Evolutionary conservation across 768 basidiomycete genomes (phyloP).

Genomic region (Lyophyllum atratum): DNA sequence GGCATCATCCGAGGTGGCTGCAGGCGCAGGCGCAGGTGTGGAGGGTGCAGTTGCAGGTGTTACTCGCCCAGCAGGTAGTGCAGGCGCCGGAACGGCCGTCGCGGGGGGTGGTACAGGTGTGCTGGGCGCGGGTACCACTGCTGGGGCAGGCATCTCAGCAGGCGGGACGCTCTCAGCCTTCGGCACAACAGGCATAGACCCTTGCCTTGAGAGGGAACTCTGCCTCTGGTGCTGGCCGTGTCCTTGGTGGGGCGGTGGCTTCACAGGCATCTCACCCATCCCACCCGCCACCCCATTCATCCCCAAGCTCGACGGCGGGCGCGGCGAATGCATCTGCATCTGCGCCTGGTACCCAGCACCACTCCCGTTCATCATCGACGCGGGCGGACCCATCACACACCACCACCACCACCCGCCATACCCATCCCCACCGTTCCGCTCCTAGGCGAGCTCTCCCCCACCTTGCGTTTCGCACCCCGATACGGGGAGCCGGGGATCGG

Average conservation of each 20-base stretch:
- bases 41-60: background rate
- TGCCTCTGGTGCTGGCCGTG: conserved; percentile 10
- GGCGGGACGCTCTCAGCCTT: background rate
- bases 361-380: conserved; percentile 5
- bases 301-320: conserved; percentile 8
- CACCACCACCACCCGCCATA: background rate
- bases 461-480: conserved; percentile 32
- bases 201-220: conserved; percentile 3
- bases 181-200: background rate
- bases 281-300: conserved; percentile 11
- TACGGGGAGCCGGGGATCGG: conserved; percentile 27
- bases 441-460: conserved; percentile 24
- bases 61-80: background rate
- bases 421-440: conserved; percentile 8
- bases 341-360: too few species aligned
- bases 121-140: conserved; percentile 10
- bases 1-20: conserved; percentile 19
- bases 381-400: conserved; percentile 24
- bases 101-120: background rate
- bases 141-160: background rate
- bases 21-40: background rate
- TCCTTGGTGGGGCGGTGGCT: background rate
- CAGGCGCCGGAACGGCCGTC: conserved; percentile 4
- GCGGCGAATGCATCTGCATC: conserved; percentile 3
- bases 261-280: conserved; percentile 11